Conservation (phyloP, 2,329 filamentous ascomycete species). For the Phaeosphaeria sp. region DNA sequence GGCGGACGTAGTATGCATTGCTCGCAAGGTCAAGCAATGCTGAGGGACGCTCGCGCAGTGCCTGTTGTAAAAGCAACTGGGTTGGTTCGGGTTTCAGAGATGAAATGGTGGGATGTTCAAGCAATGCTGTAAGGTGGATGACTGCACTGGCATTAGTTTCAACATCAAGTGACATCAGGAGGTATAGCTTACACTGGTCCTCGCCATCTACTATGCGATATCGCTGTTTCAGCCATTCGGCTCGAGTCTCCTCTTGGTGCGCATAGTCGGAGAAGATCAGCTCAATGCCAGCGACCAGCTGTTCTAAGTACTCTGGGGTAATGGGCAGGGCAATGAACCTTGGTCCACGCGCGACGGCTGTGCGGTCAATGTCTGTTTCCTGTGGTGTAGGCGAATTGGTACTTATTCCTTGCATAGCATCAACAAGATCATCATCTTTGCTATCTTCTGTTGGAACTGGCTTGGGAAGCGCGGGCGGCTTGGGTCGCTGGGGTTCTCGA, state of each 20-base stretch:
- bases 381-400: slow-evolving; percentile 25
- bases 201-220: slow-evolving; percentile 33
- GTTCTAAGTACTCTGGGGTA: slow-evolving; percentile 36
- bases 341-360: slow-evolving; percentile 20
- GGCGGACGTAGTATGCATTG: slow-evolving; percentile 40
- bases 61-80: slow-evolving; percentile 36
- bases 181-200: slow-evolving; percentile 29
- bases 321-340: slow-evolving; percentile 27
- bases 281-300: slow-evolving; percentile 40
- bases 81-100: slow-evolving; percentile 42
- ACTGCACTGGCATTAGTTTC: slow-evolving; percentile 16
- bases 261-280: slow-evolving; percentile 47
- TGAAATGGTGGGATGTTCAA: slow-evolving; percentile 36
- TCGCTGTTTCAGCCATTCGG: slow-evolving; percentile 33
- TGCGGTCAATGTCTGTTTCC: slow-evolving; percentile 12
- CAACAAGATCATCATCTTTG: slow-evolving; percentile 30
- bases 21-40: slow-evolving; percentile 28
- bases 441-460: slow-evolving; percentile 11
- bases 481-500: slow-evolving; percentile 23
- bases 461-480: slow-evolving; percentile 3
- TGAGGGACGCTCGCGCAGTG: slow-evolving; percentile 28
- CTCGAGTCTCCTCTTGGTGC: slow-evolving; percentile 33
- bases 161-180: not conserved
- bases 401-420: slow-evolving; percentile 32
- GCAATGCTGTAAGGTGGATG: slow-evolving; percentile 41